phyloP scores from a whole-genome alignment of 208 protist species.

The Porcisia hertigi region DNA sequence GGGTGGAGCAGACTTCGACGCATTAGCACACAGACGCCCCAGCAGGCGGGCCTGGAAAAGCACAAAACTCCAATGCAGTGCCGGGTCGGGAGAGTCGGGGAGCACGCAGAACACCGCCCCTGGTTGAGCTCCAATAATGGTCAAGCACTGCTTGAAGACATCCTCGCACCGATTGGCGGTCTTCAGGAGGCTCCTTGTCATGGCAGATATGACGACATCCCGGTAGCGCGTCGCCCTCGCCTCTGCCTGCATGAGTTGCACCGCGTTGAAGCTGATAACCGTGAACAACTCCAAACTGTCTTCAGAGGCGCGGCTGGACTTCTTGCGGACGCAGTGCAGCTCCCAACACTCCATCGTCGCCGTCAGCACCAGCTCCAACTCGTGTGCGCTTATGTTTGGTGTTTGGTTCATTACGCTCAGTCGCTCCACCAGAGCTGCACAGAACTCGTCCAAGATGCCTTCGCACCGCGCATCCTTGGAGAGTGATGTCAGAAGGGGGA shows the following conservation, averaged over 20 bases:
- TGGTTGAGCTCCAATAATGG: slow-evolving; percentile 35
- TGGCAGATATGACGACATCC: slow-evolving; percentile 12
- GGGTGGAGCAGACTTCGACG: background rate
- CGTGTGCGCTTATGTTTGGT: slow-evolving; percentile 59
- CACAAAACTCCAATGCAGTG: slow-evolving; percentile 33
- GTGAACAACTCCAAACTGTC: slow-evolving; percentile 76
- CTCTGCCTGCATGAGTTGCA: slow-evolving; percentile 29
- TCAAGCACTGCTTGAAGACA: slow-evolving; percentile 51
- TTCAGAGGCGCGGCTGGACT: slow-evolving; percentile 27
- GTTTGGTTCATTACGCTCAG: slow-evolving; percentile 47
- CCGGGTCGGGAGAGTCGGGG: slow-evolving; percentile 16
- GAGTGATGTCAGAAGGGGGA: slow-evolving; percentile 77
- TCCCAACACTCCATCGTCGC: slow-evolving; percentile 82
- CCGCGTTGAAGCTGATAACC: slow-evolving; percentile 55
- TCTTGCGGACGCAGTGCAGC: slow-evolving; percentile 78
- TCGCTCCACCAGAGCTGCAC: slow-evolving; percentile 76
- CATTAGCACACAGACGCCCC: slow-evolving; percentile 35
- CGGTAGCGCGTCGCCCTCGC: slow-evolving; percentile 48
- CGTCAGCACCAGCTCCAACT: slow-evolving; percentile 61
- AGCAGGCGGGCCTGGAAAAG: slow-evolving; percentile 44
- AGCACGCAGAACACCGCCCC: slow-evolving; percentile 39
- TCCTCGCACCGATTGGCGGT: slow-evolving; percentile 42
- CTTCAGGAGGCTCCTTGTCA: slow-evolving; percentile 54
- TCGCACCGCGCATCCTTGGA: slow-evolving; percentile 66
- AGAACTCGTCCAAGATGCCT: slow-evolving; percentile 77